These are phyloP conservation scores for Debaryomyces nepalensis DNA, from an alignment of 1,139 yeast genomes.

Conservation along the genomic window DNA sequence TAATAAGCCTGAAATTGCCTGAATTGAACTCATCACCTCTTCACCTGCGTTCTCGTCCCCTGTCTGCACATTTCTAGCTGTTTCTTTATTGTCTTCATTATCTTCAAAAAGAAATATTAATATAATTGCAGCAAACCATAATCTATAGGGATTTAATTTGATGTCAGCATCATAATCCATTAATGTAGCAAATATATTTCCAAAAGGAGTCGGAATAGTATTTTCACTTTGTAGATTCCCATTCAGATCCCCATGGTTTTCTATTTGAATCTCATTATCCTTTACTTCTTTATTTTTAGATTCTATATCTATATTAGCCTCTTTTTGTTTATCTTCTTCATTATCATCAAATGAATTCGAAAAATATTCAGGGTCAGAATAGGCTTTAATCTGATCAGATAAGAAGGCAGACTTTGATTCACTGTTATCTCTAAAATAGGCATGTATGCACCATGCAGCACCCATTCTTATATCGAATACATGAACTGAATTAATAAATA, in stretches of 20 bases:
- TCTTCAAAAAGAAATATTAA: constrained; percentile 68
- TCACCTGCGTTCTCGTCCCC: constrained; percentile 74
- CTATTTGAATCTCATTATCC: constrained; percentile 7
- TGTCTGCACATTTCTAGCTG: constrained; percentile 59
- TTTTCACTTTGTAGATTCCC: constrained; percentile 15
- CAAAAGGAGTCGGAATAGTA: constrained; percentile 31
- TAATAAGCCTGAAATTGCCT: constrained; percentile 78
- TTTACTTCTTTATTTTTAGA: constrained; percentile 9
- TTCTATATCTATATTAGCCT: not conserved
- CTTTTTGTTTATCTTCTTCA: constrained; percentile 15
- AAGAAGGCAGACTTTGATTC: constrained; percentile 68
- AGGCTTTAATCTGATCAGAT: constrained; percentile 62
- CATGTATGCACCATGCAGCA: constrained; percentile 65
- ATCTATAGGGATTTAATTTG: constrained; percentile 80
- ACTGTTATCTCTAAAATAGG: constrained; percentile 68
- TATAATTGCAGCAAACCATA: constrained; percentile 82
- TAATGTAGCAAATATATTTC: constrained; percentile 68
- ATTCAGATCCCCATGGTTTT: constrained; percentile 10
- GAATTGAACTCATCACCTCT: constrained; percentile 74
- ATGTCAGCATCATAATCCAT: constrained; percentile 80
- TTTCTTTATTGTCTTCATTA: constrained; percentile 52
- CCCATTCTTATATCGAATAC: constrained; percentile 80
- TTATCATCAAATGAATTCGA: constrained; percentile 16
- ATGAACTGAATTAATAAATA: constrained; percentile 79
- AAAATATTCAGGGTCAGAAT: constrained; percentile 33